Conservation (phyloP, 1,284 basidiomycete genomes). For the Ustilago cynodontis region DNA sequence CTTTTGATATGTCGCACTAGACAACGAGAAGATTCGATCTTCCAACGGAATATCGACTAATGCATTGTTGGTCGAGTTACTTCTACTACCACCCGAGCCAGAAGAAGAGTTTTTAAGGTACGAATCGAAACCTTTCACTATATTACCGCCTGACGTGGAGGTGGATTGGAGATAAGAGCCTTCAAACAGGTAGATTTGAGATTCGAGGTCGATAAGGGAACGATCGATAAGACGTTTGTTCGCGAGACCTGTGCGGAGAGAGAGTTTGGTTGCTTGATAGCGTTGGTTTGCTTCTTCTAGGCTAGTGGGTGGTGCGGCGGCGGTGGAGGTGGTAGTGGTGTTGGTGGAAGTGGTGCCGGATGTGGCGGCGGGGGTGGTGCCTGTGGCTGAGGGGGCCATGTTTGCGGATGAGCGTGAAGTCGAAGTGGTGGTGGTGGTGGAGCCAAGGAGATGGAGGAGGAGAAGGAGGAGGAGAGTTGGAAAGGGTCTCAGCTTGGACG, state of each 20-base stretch:
- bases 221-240: slow-evolving; percentile 64
- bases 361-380: slow-evolving; percentile 3
- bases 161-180: slow-evolving; percentile 67
- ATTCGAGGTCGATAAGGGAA: slow-evolving; percentile 65
- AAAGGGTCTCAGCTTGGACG: neutral
- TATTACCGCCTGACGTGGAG: slow-evolving; percentile 66
- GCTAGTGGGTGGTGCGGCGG: slow-evolving; percentile 26
- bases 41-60: slow-evolving; percentile 51
- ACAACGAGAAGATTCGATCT: slow-evolving; percentile 63
- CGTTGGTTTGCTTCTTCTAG: slow-evolving; percentile 65
- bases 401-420: neutral
- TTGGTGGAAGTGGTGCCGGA: neutral
- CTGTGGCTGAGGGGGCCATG: slow-evolving; percentile 46
- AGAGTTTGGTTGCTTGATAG: slow-evolving; percentile 54
- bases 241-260: slow-evolving; percentile 54
- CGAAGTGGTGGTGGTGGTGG: no score
- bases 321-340: neutral
- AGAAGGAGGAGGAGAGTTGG: neutral
- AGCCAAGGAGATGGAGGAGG: no score
- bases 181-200: slow-evolving; percentile 68
- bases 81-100: neutral
- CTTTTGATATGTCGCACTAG: slow-evolving; percentile 61
- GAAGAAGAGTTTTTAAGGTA: slow-evolving; percentile 60
- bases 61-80: slow-evolving; percentile 11
- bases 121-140: slow-evolving; percentile 68